Evolutionary conservation across 306 rosid genomes (phyloP), one percentile per base, ranked within the genome.

Genomic region (Dalbergia cultrata): DNA sequence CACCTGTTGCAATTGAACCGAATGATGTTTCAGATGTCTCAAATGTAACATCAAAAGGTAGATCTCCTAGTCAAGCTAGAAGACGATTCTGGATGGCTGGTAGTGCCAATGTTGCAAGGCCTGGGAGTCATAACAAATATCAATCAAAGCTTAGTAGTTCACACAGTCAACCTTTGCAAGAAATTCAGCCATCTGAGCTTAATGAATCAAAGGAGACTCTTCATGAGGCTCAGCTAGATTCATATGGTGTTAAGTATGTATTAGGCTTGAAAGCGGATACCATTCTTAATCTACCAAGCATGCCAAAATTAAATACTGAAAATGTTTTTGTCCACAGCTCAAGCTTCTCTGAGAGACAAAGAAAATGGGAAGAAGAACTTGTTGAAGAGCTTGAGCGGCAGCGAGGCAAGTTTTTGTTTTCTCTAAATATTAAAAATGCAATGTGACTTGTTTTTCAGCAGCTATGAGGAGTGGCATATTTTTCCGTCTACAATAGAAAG

Each of bases 321-420:
- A 76, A 64, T 61, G 58, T 62, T 73, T 70, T 60, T 31, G 61
- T 67, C 39, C 82, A 84, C 88, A 94, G 95, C 83, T 52, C 85
- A 78, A 89, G 85, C 83, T 94, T 88, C 87, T 85, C 91, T 7
- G 97, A 89, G 78, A 92, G 85, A 84, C 97, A 85, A 84, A 88
- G 92, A 82, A 92, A 90, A 88, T 94, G 98, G 98, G 87, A 87
- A 87, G 89, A 94, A 83, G 98, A 94, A 83, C 94, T 94, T 54
- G 95, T 58, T 65, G 88, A 94, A 92, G 98, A 90, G 84, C 87
- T 94, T 50, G 86, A 90, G 82, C 81, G 86, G 79, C 86, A 79
- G 64, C 90, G 97, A 85, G 97, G 98, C 82, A 86, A 88, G 89
- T 86, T 75, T 54, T 43, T 5, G 9, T 74, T 68, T 59, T 67